Evolutionary conservation across 352 stramenopile species (phyloP).

Genomic region (Pythium aristosporum): DNA sequence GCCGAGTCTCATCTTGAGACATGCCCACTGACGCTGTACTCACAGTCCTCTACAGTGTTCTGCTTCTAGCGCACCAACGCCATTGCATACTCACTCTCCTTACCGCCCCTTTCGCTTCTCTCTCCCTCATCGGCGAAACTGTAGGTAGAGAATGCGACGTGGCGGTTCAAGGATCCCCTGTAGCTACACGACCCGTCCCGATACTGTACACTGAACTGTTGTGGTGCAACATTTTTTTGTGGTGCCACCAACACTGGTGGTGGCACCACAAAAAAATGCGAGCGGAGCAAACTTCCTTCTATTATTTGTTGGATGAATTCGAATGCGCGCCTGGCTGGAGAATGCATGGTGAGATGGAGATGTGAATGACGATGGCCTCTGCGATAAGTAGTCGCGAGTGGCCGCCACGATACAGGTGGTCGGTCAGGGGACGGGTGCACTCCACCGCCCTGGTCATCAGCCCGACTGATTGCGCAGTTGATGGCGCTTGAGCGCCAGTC

Average conservation of each 20-base stretch:
- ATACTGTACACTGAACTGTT: background rate
- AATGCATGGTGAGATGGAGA: no score
- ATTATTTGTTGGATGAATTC: no score
- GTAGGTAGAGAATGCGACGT: constrained; percentile 1
- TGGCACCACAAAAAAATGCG: no score
- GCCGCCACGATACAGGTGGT: no score
- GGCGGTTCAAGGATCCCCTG: constrained; percentile 11
- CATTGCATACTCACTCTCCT: background rate
- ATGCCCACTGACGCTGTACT: background rate
- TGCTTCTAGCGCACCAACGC: no score
- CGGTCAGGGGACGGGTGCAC: no score
- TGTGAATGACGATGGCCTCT: background rate
- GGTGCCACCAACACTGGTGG: background rate
- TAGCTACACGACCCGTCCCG: background rate
- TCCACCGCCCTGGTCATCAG: no score
- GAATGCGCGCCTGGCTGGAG: no score
- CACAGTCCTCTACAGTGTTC: background rate
- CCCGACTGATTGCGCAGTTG: no score
- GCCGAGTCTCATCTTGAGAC: background rate
- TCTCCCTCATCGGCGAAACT: background rate
- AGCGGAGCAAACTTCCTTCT: no score
- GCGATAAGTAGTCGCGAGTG: background rate
- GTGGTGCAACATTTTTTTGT: no score
- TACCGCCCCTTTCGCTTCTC: background rate
- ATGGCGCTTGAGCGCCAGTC: no score